Conservation (phyloP, 2,329 filamentous ascomycete genomes). For the Fusarium liriodendri region DNA sequence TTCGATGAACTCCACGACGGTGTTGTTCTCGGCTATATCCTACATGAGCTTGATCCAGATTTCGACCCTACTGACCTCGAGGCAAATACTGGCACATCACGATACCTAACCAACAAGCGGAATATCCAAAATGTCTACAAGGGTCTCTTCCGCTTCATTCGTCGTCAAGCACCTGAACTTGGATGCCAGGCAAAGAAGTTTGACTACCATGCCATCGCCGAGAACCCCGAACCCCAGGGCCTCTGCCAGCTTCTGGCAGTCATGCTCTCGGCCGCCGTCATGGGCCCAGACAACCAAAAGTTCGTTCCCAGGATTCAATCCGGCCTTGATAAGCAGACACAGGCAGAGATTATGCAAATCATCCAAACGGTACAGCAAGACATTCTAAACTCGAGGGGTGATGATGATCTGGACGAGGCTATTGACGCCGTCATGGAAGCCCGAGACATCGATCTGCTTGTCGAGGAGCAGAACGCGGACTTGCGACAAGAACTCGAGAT, state of each 20-base stretch:
- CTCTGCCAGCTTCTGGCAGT: constrained; percentile 71
- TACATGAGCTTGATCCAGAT: constrained; percentile 67
- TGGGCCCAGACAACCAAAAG: constrained; percentile 65
- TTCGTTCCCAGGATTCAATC: constrained; percentile 62
- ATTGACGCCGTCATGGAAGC: constrained; percentile 55
- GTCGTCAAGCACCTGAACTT: constrained; percentile 62
- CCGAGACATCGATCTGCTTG: constrained; percentile 65
- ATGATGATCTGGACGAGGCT: constrained; percentile 54
- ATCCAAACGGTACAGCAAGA: constrained; percentile 56
- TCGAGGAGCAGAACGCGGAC: constrained; percentile 66
- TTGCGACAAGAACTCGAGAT: constrained; percentile 63
- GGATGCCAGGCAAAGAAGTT: constrained; percentile 63
- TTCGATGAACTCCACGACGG: constrained; percentile 66
- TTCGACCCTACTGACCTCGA: constrained; percentile 68
- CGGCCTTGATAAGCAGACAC: constrained; percentile 55
- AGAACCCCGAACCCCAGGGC: constrained; percentile 65
- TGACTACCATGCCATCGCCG: constrained; percentile 68
- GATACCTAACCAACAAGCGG: constrained; percentile 61
- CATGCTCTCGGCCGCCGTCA: constrained; percentile 70
- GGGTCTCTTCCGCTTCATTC: constrained; percentile 66
- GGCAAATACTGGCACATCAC: constrained; percentile 54
- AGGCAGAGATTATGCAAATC: constrained; percentile 59
- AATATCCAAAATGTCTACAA: constrained; percentile 67
- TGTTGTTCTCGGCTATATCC: constrained; percentile 64
- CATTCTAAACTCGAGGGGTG: constrained; percentile 49